Percentiles rank a stretch among this genome's conserved stretches.
Evolutionary conservation across 306 rosid genomes (phyloP).

Genomic region (Morella rubra): DNA sequence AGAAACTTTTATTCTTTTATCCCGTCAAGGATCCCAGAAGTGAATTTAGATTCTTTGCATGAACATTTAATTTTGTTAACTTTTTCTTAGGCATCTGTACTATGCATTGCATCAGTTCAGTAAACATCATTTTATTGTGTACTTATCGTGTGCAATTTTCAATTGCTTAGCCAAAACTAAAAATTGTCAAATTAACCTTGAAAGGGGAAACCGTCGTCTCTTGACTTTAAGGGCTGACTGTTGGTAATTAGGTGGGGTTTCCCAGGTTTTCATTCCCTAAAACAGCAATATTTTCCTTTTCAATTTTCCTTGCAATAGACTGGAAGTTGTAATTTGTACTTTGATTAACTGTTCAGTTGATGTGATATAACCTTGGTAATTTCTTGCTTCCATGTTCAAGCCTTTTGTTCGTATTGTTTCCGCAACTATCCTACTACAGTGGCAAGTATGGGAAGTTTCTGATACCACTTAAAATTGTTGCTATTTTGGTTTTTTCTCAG

Average conservation of each 20-base stretch:
- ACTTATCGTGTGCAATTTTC: too few relatives aligned
- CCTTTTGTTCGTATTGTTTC: background rate
- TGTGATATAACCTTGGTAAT: background rate
- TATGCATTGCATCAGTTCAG: background rate
- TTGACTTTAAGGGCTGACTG: background rate
- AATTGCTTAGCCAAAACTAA: background rate
- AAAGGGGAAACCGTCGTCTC: background rate
- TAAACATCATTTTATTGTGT: background rate
- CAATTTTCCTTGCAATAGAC: background rate
- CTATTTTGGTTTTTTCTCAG: background rate
- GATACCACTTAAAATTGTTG: background rate
- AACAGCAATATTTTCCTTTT: background rate
- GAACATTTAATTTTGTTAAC: background rate
- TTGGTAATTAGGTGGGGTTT: background rate
- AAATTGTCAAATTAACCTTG: background rate
- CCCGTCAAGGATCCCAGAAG: background rate
- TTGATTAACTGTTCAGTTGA: background rate
- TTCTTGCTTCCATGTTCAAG: background rate
- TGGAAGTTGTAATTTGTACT: background rate
- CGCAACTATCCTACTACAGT: background rate
- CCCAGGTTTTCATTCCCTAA: background rate
- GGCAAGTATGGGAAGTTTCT: background rate
- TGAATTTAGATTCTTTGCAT: background rate
- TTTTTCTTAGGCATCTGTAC: background rate
- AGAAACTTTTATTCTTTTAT: slow-evolving; percentile 9